Evolutionary conservation across 2,329 filamentous ascomycete species (phyloP).

Genomic region (Aspergillus nomiae): DNA sequence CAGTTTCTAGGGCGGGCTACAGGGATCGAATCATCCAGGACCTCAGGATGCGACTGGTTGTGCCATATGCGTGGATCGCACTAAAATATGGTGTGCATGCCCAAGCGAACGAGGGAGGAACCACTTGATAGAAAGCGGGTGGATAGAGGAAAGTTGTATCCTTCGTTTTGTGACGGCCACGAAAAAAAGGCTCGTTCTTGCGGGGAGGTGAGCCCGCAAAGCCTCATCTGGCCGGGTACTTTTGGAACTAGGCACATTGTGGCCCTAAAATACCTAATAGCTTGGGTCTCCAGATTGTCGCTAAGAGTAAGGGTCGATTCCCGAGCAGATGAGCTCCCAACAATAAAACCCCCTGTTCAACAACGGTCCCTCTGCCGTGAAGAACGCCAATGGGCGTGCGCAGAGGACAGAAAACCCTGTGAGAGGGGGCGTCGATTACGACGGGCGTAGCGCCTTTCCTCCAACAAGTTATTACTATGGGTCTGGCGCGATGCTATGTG

Average conservation of each 20-base stretch:
- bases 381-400: conserved; percentile 26
- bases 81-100: conserved; percentile 20
- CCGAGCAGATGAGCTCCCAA: conserved; percentile 10
- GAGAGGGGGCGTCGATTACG: conserved; percentile 22
- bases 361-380: conserved; percentile 17
- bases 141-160: conserved; percentile 15
- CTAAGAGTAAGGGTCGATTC: conserved; percentile 9
- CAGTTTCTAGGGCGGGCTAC: conserved; percentile 12
- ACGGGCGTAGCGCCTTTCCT: conserved; percentile 26
- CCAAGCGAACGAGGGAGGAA: conserved; percentile 9
- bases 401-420: conserved; percentile 23
- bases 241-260: conserved; percentile 15
- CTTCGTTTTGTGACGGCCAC: conserved; percentile 10
- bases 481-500: conserved; percentile 24
- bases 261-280: conserved; percentile 11
- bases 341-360: conserved; percentile 9
- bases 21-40: conserved; percentile 9
- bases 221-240: conserved; percentile 8
- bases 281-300: conserved; percentile 11
- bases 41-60: conserved; percentile 21
- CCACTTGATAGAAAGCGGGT: conserved; percentile 14
- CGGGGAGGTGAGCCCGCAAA: conserved; percentile 9
- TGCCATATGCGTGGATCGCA: conserved; percentile 26
- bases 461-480: conserved; percentile 25
- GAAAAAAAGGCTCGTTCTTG: not conserved